Conservation (phyloP, 345 rosid genomes). For the Noccaea bulbosa region DNA sequence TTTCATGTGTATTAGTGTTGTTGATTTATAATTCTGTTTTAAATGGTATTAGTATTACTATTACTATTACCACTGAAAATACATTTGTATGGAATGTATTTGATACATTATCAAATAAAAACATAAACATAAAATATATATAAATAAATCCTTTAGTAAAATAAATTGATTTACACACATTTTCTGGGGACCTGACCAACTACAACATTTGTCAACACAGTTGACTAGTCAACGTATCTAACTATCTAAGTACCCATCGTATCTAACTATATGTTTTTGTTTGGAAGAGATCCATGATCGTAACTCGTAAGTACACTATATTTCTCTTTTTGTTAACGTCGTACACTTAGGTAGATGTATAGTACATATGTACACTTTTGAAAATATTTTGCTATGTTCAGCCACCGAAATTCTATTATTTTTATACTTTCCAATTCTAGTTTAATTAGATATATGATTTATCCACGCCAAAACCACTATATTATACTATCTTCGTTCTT, state of each 20-base stretch:
- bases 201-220: conserved; percentile 16
- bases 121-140: not conserved
- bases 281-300: conserved; percentile 20
- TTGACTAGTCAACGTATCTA: conserved; percentile 30
- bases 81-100: not conserved
- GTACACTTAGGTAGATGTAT: conserved; percentile 3
- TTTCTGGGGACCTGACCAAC: conserved; percentile 11
- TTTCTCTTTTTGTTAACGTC: not conserved
- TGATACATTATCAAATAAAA: not conserved
- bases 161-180: not conserved
- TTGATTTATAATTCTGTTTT: not conserved
- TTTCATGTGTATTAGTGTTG: not conserved
- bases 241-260: not conserved
- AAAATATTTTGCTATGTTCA: not conserved
- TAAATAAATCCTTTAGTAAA: not conserved
- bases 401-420: conserved; percentile 26
- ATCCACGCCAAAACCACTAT: not conserved
- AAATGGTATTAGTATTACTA: not conserved
- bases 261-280: not conserved
- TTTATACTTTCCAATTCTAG: too few relatives aligned
- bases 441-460: conserved; percentile 1
- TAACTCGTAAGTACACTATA: not conserved
- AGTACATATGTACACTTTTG: not conserved
- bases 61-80: too few relatives aligned
- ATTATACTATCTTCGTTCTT: too few relatives aligned